These are phyloP conservation scores for Perilla frutescens DNA, from an alignment of 257 asterid species.

Conservation along the genomic window DNA sequence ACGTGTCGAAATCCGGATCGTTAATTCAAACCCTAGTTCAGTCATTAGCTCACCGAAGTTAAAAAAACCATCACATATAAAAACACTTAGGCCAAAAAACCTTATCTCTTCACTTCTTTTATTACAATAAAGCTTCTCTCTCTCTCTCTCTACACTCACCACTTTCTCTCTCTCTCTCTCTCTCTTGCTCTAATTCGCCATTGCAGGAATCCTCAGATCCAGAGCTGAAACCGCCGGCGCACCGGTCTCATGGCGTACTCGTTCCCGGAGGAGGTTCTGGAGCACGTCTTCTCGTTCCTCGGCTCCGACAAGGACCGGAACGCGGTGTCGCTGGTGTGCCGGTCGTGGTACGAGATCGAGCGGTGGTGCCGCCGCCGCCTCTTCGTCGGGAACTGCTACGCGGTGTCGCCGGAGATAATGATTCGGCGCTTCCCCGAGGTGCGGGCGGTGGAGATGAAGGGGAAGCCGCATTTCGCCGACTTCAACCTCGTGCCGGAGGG, in stretches of 20 bases:
- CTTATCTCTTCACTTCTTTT: slow-evolving; percentile 63
- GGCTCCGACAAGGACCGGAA: slow-evolving; percentile 69
- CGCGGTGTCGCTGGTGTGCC: slow-evolving; percentile 85
- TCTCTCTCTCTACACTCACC: slow-evolving; percentile 14
- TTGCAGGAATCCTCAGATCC: slow-evolving; percentile 39
- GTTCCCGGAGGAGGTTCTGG: slow-evolving; percentile 92
- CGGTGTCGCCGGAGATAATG: slow-evolving; percentile 69
- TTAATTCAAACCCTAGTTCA: slow-evolving; percentile 51
- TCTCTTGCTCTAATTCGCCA: slow-evolving; percentile 19
- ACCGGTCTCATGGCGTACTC: slow-evolving; percentile 64
- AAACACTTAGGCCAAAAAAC: slow-evolving; percentile 36
- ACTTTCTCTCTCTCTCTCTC: slow-evolving; percentile 28
- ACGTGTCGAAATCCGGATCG: slow-evolving; percentile 29
- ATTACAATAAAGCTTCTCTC: slow-evolving; percentile 40
- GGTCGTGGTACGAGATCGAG: slow-evolving; percentile 94
- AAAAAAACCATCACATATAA: slow-evolving; percentile 31
- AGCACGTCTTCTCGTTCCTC: slow-evolving; percentile 79
- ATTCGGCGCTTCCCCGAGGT: slow-evolving; percentile 80
- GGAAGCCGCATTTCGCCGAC: slow-evolving; percentile 97
- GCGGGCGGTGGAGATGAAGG: slow-evolving; percentile 77
- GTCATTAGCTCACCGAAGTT: slow-evolving; percentile 42
- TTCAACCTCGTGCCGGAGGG: slow-evolving; percentile 92
- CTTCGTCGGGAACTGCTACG: slow-evolving; percentile 90
- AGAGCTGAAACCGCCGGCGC: slow-evolving; percentile 38
- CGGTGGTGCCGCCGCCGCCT: slow-evolving; percentile 78